Evolutionary conservation across 1,139 yeast species (phyloP).

Genomic region (Yamadazyma friedrichii): DNA sequence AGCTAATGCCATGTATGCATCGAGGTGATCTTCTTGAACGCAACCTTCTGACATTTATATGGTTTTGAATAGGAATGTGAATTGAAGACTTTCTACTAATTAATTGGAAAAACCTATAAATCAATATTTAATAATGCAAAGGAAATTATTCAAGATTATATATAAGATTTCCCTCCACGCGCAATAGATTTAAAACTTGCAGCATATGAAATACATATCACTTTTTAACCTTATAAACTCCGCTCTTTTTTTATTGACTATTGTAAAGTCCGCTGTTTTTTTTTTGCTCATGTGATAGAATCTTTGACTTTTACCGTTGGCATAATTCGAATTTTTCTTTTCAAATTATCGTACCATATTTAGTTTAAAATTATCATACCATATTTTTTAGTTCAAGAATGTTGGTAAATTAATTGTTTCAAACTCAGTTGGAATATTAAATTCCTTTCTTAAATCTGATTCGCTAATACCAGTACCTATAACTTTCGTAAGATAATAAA

Average conservation of each 20-base stretch:
- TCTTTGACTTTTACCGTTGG: too few species aligned
- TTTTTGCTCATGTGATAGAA: too few species aligned
- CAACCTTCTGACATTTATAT: slow-evolving; percentile 2
- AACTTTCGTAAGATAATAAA: background rate
- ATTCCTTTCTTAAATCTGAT: background rate
- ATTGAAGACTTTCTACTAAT: background rate
- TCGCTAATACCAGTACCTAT: background rate
- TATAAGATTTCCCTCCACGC: slow-evolving; percentile 1
- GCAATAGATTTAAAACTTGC: background rate
- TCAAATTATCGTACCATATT: too few species aligned
- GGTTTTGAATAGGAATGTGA: background rate
- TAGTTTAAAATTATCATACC: too few species aligned
- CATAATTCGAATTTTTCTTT: too few species aligned
- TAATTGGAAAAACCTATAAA: too few species aligned
- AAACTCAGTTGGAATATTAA: background rate
- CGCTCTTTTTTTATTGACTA: background rate
- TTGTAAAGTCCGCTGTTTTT: background rate
- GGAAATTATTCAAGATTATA: background rate
- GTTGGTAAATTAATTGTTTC: background rate
- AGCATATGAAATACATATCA: slow-evolving; percentile 1
- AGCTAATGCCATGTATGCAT: slow-evolving; percentile 22
- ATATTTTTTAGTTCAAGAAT: background rate
- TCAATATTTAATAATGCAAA: too few species aligned
- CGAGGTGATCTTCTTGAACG: slow-evolving; percentile 6
- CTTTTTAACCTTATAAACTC: too few species aligned